Conservation (phyloP, 306 rosid genomes). For the Quercus bicolor region DNA sequence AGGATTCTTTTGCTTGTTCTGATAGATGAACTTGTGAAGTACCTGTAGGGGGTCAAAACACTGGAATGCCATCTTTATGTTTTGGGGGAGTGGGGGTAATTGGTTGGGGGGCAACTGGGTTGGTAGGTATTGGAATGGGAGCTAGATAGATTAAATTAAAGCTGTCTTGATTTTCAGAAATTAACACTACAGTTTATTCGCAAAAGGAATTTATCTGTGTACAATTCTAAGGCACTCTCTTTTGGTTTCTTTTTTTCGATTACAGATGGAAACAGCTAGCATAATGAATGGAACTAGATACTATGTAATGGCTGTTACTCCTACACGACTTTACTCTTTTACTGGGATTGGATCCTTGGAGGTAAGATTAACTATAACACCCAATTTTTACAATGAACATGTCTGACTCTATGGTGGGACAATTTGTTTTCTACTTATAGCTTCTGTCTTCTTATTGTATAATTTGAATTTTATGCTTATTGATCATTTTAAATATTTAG, state of each 20-base stretch:
- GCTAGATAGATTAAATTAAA: not conserved
- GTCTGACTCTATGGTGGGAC: not conserved
- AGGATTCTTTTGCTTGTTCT: not conserved
- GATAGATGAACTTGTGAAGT: not conserved
- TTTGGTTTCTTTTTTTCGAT: slow-evolving; percentile 23
- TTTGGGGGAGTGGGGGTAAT: not conserved
- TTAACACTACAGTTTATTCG: not conserved
- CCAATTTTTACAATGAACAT: not conserved
- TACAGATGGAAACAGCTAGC: slow-evolving; percentile 89
- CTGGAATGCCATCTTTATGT: not conserved
- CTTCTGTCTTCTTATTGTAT: slow-evolving; percentile 7
- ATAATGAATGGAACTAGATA: slow-evolving; percentile 77
- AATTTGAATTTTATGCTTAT: slow-evolving; percentile 17
- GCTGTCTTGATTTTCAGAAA: not conserved
- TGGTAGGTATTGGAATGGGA: not conserved
- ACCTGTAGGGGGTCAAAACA: not conserved
- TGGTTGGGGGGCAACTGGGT: not conserved
- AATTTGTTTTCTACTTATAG: slow-evolving; percentile 10
- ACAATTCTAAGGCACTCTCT: slow-evolving; percentile 16
- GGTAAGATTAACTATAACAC: slow-evolving; percentile 46
- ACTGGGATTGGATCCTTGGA: slow-evolving; percentile 82
- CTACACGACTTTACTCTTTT: slow-evolving; percentile 85
- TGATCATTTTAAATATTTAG: slow-evolving; percentile 46
- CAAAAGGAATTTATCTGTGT: not conserved
- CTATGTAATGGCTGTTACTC: slow-evolving; percentile 96